These are phyloP conservation scores for Umbelopsis vinacea DNA, from an alignment of 192 early-diverging fungal genomes.

Conservation along the genomic window DNA sequence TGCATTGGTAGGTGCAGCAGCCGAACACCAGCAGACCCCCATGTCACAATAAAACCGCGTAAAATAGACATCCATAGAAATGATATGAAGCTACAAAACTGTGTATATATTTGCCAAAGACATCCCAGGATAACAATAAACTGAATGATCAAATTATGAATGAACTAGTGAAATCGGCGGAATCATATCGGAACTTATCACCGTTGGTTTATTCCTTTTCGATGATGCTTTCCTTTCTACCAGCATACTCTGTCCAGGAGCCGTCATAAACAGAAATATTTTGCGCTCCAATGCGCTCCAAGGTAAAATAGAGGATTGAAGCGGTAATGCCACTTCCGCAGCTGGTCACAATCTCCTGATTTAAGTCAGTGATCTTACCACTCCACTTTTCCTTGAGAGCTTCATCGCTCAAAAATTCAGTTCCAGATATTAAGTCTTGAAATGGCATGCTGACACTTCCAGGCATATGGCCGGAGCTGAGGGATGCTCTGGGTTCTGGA, in stretches of 20 bases:
- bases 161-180: neutral
- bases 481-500: conserved; percentile 79
- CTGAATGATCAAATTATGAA: neutral
- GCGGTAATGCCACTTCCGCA: conserved; percentile 91
- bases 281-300: conserved; percentile 69
- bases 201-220: conserved; percentile 40
- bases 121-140: neutral
- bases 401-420: conserved; percentile 57
- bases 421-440: conserved; percentile 58
- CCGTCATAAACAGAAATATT: conserved; percentile 85
- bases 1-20: neutral
- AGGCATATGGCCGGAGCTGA: conserved; percentile 86
- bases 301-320: conserved; percentile 76
- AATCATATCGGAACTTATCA: neutral
- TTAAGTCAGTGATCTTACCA: conserved; percentile 67
- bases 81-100: neutral
- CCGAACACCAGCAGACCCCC: neutral
- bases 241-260: conserved; percentile 90
- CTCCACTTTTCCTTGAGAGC: conserved; percentile 61
- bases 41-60: neutral
- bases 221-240: conserved; percentile 69
- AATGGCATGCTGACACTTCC: conserved; percentile 78
- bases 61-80: neutral
- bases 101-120: neutral
- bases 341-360: conserved; percentile 72